Base-by-base conservation (phyloP, 2,329 filamentous ascomycete species). In the Dactylonectria estremocensis region DNA sequence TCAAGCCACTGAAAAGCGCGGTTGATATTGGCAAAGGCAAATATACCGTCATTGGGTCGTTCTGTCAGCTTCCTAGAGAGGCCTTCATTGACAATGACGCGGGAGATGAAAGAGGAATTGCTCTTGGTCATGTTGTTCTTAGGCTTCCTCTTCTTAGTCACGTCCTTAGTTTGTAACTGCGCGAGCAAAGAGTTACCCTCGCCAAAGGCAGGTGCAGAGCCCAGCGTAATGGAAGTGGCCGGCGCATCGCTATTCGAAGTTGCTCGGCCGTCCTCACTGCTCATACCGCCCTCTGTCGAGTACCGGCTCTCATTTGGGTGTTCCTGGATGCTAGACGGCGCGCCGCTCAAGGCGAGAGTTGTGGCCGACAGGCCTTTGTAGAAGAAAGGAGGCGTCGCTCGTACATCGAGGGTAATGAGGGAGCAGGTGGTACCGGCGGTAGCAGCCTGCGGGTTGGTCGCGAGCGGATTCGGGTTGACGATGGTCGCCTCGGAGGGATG, bases 51-150 rank as follows among this genome's bases (percentile, higher is more conserved):
- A 2, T 86, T 86, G 13, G 91, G 90, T 69, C 94, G 91, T 35
- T 98, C 96, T 55, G 90, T 88, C 69, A 98, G 81, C 71, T 93
- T 91, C 81, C 96, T 97, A 22, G 88, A 87, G 61, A 97, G 81
- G 5, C 87, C 87, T 75, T 99, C 96, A 76, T 97, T 93, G 16
- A 95, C 91, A 71, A 98, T 97, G 35, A 98, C 95, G 61, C 96
- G 87, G n/a, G 95, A 98, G 33, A 99, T 96, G 78, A 98, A 99
- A 1, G 95, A 97, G 10, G 96, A 99, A 81, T 97, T 98, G 83
- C 95, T 98, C 86, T 99, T 99, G 59, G 95, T 91, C 80, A 99
- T 96, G 80, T 97, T 98, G 82, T 95, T 98, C 87, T 98, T 99
- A 2, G 96, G 96, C 80, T 99, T 99, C 77, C 92, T 90, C 79